These are phyloP conservation scores for Picochlorum sp. DNA, from an alignment of 139 green algal genomes.

Conservation along the genomic window DNA sequence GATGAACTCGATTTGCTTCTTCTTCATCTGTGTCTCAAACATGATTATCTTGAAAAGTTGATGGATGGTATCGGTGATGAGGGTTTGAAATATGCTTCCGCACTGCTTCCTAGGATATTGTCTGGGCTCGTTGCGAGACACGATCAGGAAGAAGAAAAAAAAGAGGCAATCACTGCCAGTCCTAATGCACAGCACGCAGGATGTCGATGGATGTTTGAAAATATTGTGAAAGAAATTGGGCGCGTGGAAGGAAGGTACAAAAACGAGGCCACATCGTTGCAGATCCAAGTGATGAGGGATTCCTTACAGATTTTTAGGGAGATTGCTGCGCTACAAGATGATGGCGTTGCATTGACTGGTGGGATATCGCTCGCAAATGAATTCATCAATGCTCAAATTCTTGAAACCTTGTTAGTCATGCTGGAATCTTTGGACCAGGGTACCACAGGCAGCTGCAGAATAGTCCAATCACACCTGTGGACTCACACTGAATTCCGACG, in stretches of 20 bases:
- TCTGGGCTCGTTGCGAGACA: no score
- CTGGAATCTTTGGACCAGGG: conserved; percentile 21
- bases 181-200: no score
- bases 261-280: background rate
- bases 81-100: background rate
- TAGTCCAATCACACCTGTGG: no score
- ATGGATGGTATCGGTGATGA: no score
- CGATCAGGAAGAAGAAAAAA: no score
- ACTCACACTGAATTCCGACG: background rate
- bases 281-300: conserved; percentile 25
- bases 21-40: no score
- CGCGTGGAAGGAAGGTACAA: background rate
- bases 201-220: background rate
- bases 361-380: conserved; percentile 8
- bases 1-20: no score
- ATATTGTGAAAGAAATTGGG: background rate
- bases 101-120: no score
- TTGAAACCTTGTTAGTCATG: conserved; percentile 23
- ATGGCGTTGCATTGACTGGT: conserved; percentile 4
- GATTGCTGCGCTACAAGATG: conserved; percentile 20
- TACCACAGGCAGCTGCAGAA: no score
- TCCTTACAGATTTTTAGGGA: conserved; percentile 24
- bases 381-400: conserved; percentile 8
- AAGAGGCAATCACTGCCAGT: no score
- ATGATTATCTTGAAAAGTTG: no score